phyloP scores from a whole-genome alignment of 73 alveolate species.

The Symbiodinium pilosum region DNA sequence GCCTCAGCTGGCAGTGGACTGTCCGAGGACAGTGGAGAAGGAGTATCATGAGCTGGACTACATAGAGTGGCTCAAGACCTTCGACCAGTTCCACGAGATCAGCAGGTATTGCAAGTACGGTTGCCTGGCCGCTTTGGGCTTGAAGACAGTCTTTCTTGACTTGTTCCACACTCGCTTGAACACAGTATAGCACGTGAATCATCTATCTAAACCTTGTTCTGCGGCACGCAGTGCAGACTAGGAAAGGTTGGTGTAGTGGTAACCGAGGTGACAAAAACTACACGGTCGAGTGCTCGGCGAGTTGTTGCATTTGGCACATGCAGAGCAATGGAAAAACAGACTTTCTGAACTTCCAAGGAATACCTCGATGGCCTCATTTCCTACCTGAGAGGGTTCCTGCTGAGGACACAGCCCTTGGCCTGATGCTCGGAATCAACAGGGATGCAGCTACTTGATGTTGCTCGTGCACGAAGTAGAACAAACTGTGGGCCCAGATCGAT shows the following conservation, averaged over 20 bases:
- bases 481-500: slow-evolving; percentile 42
- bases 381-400: slow-evolving; percentile 76
- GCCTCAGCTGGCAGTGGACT: not conserved
- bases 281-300: too few relatives aligned
- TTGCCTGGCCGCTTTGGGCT: too few relatives aligned
- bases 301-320: too few relatives aligned
- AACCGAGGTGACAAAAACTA: too few relatives aligned
- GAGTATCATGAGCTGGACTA: slow-evolving; percentile 91
- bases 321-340: too few relatives aligned
- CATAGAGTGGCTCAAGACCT: slow-evolving; percentile 87
- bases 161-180: not conserved
- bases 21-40: slow-evolving; percentile 45
- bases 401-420: slow-evolving; percentile 66
- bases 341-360: not conserved
- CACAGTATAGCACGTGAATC: not conserved
- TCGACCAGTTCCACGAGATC: slow-evolving; percentile 94
- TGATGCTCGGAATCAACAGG: not conserved
- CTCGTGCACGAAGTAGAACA: not conserved
- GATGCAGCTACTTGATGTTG: not conserved
- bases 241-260: too few relatives aligned
- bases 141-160: too few relatives aligned
- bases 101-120: slow-evolving; percentile 93
- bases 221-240: not conserved
- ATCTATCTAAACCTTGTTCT: too few relatives aligned
- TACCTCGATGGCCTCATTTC: slow-evolving; percentile 74